Base-by-base conservation (phyloP, 306 rosid genomes). In the Vachellia collinsii region DNA sequence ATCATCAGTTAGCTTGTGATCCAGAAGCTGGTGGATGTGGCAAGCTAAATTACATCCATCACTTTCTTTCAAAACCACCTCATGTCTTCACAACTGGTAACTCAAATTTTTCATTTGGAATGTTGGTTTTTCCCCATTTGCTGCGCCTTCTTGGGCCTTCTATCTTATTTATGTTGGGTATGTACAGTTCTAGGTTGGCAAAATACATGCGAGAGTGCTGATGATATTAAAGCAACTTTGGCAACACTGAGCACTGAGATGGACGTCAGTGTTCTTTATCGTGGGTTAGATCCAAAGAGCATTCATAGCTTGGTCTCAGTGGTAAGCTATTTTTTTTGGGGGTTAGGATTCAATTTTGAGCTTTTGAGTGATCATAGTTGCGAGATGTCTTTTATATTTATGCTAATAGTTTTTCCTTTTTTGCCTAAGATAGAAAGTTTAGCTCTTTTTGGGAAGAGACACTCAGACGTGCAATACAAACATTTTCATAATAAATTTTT, bases 151-250 rank as follows among this genome's bases (percentile, higher is more conserved):
- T 72, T 14, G 19, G 47, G 74, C 47, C 76, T 74, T 75, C 58
- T 17, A 47, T 81, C 79, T 75, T 72, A 64, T 54, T 20, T 63
- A 53, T 76, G 51, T 85, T 82, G 74, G 68, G 47, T 78, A 69
- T 80, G 62, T 89, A 76, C 90, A 96, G 99, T 96, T 84, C 77
- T 96, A 74, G 99, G 99, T 50, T 96, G 99, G 99, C 99, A 96
- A 83, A 93, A 90, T 73, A 92, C 93, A 42, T 84, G 93, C 54
- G 99, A 96, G 87, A 91, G 87, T 89, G 91, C 84, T 80, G 92
- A 90, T 74, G 94, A 92, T 76, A 96, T 96, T 81, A 86, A 59
- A 29, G 89, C 86, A 58, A 93, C 99, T 62, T 86, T 96, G 89
- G 89, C 87, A 68, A 89, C 97, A 71, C 87, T 96, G 77, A 88